Percentiles rank a stretch among this genome's conserved stretches.
Evolutionary conservation across 257 asterid genomes (phyloP).

Genomic region (Nicotiana knightiana): DNA sequence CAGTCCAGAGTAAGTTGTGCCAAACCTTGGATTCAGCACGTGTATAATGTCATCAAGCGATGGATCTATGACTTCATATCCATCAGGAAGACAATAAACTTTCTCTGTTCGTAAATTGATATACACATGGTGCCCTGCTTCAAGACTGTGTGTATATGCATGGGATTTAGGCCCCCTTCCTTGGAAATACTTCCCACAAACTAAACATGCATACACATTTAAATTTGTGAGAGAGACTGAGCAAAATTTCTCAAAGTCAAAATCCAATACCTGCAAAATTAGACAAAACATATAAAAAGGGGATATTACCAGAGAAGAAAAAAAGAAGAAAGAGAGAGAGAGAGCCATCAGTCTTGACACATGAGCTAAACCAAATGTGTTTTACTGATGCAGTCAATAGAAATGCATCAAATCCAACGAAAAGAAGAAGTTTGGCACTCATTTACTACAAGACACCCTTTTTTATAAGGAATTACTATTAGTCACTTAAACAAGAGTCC

Average conservation of each 20-base stretch:
- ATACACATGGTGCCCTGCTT: slow-evolving; percentile 94
- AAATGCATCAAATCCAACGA: background rate
- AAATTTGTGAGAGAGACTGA: slow-evolving; percentile 92
- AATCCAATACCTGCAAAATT: slow-evolving; percentile 81
- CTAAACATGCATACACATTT: slow-evolving; percentile 95
- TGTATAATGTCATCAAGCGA: slow-evolving; percentile 91
- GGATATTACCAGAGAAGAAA: background rate
- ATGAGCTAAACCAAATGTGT: background rate
- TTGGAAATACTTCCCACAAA: slow-evolving; percentile 94
- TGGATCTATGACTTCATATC: slow-evolving; percentile 87
- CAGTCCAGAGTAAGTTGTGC: background rate
- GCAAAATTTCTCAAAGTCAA: slow-evolving; percentile 92
- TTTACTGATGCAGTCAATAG: background rate
- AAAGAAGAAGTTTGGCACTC: background rate
- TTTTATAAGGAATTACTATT: background rate
- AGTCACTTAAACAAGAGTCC: background rate
- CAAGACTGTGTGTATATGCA: slow-evolving; percentile 97
- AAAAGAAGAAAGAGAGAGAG: background rate
- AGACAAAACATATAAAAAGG: background rate
- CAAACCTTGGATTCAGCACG: slow-evolving; percentile 88
- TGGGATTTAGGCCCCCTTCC: slow-evolving; percentile 96
- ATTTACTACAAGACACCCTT: background rate
- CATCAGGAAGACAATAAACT: slow-evolving; percentile 98
- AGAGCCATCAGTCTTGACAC: background rate
- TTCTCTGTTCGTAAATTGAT: slow-evolving; percentile 91